These are phyloP conservation scores for Ophiocordyceps robertsii DNA, from an alignment of 2,329 filamentous ascomycete genomes.

Conservation along the genomic window DNA sequence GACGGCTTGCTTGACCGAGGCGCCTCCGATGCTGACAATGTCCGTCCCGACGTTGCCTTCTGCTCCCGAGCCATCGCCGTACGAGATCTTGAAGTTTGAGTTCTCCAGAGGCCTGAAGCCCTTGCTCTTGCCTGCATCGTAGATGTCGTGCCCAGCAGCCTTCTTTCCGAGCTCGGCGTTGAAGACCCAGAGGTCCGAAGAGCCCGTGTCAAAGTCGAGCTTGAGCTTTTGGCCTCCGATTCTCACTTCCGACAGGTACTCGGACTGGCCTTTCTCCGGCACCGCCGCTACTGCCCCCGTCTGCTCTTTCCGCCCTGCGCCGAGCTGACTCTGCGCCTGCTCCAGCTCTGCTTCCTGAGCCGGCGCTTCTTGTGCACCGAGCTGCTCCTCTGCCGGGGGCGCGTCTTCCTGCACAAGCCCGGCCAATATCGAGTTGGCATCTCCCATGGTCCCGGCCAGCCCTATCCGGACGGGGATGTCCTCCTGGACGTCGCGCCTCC, in stretches of 20 bases:
- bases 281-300: conserved; percentile 46
- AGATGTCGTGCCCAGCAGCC: too few relatives aligned
- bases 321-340: neutral
- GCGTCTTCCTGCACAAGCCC: neutral
- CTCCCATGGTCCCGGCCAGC: neutral
- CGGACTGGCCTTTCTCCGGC: conserved; percentile 47
- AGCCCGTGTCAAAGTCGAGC: conserved; percentile 65
- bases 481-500: neutral
- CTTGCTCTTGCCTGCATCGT: conserved; percentile 21
- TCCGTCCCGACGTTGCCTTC: conserved; percentile 55
- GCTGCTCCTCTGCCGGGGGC: neutral
- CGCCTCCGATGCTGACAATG: conserved; percentile 52
- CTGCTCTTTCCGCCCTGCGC: neutral
- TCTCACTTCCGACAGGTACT: conserved; percentile 53
- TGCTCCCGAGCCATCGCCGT: conserved; percentile 55
- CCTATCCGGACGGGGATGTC: neutral
- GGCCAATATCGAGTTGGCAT: too few relatives aligned
- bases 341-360: too few relatives aligned
- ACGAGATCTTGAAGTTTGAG: conserved; percentile 48
- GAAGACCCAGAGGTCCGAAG: conserved; percentile 64
- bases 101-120: conserved; percentile 22
- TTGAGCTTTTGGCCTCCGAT: conserved; percentile 57
- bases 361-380: neutral
- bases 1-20: conserved; percentile 45
- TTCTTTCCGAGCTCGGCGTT: conserved; percentile 48